These are phyloP conservation scores for Monilinia aucupariae DNA, from an alignment of 2,329 filamentous ascomycete species.

Conservation along the genomic window DNA sequence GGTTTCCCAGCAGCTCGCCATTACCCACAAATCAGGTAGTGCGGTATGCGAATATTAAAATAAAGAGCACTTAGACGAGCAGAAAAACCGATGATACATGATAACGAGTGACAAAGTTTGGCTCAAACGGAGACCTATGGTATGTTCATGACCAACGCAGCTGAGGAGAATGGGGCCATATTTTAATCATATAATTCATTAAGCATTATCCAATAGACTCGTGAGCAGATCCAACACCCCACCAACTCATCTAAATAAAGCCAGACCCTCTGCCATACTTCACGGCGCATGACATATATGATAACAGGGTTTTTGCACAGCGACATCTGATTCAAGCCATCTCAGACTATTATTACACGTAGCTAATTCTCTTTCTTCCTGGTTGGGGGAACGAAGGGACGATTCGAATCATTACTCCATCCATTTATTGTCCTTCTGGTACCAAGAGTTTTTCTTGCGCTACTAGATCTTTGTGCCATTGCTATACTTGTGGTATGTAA, in stretches of 20 bases:
- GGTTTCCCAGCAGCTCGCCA: not conserved
- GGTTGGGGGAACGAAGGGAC: constrained; percentile 30
- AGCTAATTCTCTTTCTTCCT: constrained; percentile 21
- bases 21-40: not conserved
- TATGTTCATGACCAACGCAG: not conserved
- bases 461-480: constrained; percentile 18
- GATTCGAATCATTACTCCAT: constrained; percentile 37
- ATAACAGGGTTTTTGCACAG: not conserved
- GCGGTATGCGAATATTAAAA: not conserved
- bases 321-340: not conserved
- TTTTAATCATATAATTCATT: constrained; percentile 5
- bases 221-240: not conserved
- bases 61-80: not conserved
- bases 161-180: not conserved
- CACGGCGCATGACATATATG: not conserved
- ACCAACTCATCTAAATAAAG: not conserved
- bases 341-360: not conserved
- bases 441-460: constrained; percentile 44
- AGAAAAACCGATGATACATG: not conserved
- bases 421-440: constrained; percentile 45
- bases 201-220: not conserved
- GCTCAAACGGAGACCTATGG: not conserved
- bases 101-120: not conserved
- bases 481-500: constrained; percentile 29
- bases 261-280: not conserved